Percentiles rank a stretch among this genome's conserved stretches.
Conservation (phyloP, 148 eudicot species). For the Nepenthes mirabilis region DNA sequence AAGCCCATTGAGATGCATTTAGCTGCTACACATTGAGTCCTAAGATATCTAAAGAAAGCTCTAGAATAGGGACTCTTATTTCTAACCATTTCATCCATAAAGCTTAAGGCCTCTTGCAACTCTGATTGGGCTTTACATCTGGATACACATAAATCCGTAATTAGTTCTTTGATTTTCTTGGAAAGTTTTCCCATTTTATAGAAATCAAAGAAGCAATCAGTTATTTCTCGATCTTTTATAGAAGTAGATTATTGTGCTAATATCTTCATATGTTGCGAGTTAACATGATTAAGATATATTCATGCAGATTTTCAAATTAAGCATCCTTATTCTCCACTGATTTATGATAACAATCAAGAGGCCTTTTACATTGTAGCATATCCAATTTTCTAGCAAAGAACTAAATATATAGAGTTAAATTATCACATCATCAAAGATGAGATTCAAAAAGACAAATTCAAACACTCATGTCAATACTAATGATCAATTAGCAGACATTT, state of each 20-base stretch:
- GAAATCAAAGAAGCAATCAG: neutral
- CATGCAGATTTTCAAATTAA: too few relatives aligned
- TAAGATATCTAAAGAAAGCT: neutral
- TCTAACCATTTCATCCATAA: neutral
- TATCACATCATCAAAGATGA: too few relatives aligned
- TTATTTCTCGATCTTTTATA: neutral
- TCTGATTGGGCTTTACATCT: neutral
- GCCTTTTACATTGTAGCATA: too few relatives aligned
- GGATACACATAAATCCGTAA: neutral
- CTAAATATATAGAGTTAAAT: too few relatives aligned
- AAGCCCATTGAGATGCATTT: too few relatives aligned
- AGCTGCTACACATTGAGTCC: neutral
- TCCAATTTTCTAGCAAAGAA: too few relatives aligned
- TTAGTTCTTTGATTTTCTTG: neutral
- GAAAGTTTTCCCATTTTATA: conserved; percentile 1
- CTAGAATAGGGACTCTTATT: neutral
- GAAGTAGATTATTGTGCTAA: neutral
- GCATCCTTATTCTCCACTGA: too few relatives aligned
- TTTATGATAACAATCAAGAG: too few relatives aligned
- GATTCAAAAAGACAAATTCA: too few relatives aligned
- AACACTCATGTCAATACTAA: too few relatives aligned
- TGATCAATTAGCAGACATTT: too few relatives aligned
- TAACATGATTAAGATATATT: neutral
- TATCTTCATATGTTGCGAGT: neutral
- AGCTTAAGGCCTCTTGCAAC: neutral